Evolutionary conservation across 306 rosid species (phyloP), one percentile per base, ranked within the genome.

Genomic region (Argentina anserina): DNA sequence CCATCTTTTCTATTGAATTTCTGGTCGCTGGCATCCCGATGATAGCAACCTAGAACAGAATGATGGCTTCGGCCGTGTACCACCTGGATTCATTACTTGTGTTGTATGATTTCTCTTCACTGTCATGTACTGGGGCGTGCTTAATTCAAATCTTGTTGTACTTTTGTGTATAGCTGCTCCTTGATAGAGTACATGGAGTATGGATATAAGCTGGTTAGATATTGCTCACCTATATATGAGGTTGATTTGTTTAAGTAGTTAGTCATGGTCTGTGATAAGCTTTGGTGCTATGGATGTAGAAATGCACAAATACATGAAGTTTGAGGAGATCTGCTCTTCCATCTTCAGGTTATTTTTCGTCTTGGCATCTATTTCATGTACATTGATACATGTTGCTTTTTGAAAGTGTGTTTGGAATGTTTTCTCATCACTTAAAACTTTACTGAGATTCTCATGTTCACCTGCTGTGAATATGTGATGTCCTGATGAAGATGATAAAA

Each of bases 1-100:
- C 97, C 98, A 7, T 89, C 96, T 3, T 90, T 93, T 79, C 83
- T 93, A 31, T 81, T 93, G 58, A 90, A 90, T 81, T 90, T 89
- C 81, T 89, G 92, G 88, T 93, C 94, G 34, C 69, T 91, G 78
- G 94, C 97, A 59, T 85, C 89, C 3, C 81, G 85, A 56, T 90
- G 75, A 83, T 53, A 75, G 12, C 1, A 31, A 14, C 15, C 18
- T 42, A 68, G 46, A 33, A 62, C 29, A 77, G 55, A 73, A 69
- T 49, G 49, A 37, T 40, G 42, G 49, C n/a, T 63, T 13, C 5
- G 1, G 70, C 31, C 75, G 23, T 55, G 75, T 69, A 75, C 66
- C 56, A 73, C 72, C 68, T 65, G 21, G 66, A 68, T 74, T 74
- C 39, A 6, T 34, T 45, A 8, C 65, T 41, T 67, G 26, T 62